phyloP scores from a whole-genome alignment of 139 green algal genomes.

The Micromonas commoda region DNA sequence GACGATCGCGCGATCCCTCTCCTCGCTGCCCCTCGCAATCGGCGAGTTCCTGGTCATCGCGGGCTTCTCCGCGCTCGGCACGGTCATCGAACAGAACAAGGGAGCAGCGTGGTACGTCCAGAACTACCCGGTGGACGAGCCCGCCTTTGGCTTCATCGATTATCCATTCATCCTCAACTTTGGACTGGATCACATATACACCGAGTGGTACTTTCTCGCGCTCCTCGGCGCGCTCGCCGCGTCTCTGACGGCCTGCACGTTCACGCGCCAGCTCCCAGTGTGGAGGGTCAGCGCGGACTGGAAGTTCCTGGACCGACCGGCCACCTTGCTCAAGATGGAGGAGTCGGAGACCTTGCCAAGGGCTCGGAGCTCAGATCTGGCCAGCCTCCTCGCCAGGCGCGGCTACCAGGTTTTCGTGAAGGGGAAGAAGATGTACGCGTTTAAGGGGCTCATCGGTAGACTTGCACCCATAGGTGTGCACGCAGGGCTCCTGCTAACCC shows the following conservation, averaged over 20 bases:
- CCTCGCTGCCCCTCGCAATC: constrained; percentile 81
- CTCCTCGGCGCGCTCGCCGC: constrained; percentile 71
- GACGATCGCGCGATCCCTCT: constrained; percentile 48
- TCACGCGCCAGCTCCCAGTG: constrained; percentile 78
- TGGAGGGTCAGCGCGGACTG: constrained; percentile 53
- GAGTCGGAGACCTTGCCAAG: constrained; percentile 56
- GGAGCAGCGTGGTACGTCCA: constrained; percentile 15
- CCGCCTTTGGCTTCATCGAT: constrained; percentile 14
- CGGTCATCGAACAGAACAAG: constrained; percentile 88
- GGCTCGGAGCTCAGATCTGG: constrained; percentile 63
- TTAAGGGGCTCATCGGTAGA: constrained; percentile 89
- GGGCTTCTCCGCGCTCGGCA: constrained; percentile 73
- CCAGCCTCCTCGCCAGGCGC: constrained; percentile 41
- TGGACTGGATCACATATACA: constrained; percentile 49
- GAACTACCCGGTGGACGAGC: constrained; percentile 15
- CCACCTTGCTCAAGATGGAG: constrained; percentile 28
- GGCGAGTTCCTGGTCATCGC: constrained; percentile 74
- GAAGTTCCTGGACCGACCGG: constrained; percentile 14
- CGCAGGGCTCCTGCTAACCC: constrained; percentile 73
- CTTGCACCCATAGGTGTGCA: constrained; percentile 95
- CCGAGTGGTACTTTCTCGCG: constrained; percentile 74
- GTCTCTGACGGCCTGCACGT: constrained; percentile 85
- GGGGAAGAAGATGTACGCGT: constrained; percentile 78
- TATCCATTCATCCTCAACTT: constrained; percentile 20
- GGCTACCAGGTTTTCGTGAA: constrained; percentile 88